Base-by-base conservation (phyloP, 2,329 filamentous ascomycete species). In the Coniosporium tulheliwenetii region DNA sequence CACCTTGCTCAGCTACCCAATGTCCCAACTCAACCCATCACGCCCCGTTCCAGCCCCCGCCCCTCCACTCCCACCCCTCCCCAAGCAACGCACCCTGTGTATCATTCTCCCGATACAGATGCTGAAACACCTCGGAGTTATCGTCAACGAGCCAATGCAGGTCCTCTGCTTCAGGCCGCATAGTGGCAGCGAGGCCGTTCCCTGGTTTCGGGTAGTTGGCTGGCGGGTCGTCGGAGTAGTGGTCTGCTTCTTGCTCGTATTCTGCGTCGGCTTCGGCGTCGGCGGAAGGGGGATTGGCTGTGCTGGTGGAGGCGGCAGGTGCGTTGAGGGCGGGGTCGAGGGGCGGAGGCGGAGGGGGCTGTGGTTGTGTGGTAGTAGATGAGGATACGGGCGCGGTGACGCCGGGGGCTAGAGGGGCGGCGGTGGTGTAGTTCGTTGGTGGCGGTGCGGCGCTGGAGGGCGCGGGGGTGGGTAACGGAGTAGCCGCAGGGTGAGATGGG, bases 131-230 rank as follows among this genome's bases (percentile, higher is more conserved):
- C 15, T 65, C 62, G 48, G 67, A 69, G 34, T 70, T 67, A 39
- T 76, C 71, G 48, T 81, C 77, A 7, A 75, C 69, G 16, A 81
- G 54, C 62, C 77, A 78, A 43, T 75, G 65, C 33, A 77, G 48
- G 51, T 81, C 76, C 19, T 74, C 69, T 13, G 64, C 65, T 47
- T 79, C 72, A 1, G 68, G 66, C 5, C 70, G 65, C 14, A 80
- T 52, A 16, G 65, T 69, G 7, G 48, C 52, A 47, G 62, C 64
- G 5, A 81, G 61, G 2, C 78, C 77, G 41, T 77, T 68, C 1
- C 77, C 78, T 5, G 77, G 64, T 45, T 70, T 70, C 0, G 77
- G 77, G 47, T 81, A 81, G 36, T 77, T 66, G 26, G 73, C 68
- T 5, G 67, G 66, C 16, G 67, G 66, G 43, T 67, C 64, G 2